Base-by-base conservation (phyloP, 768 basidiomycete genomes). In the Zangia roseola region DNA sequence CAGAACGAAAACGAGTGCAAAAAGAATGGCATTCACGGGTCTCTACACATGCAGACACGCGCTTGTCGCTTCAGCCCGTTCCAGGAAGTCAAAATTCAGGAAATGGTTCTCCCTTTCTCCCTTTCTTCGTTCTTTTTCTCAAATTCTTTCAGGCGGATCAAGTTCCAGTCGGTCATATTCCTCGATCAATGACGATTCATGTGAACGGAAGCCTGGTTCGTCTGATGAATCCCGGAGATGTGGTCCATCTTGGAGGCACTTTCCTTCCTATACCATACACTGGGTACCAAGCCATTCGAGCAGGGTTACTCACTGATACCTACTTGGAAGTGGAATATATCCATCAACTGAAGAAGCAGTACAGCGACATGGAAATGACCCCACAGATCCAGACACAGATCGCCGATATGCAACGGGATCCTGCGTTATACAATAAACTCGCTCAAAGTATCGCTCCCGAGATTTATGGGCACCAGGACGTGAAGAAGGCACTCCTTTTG, bases 121-220 rank as follows among this genome's bases (percentile, higher is more conserved):
- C 0, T 16, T 36, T 6, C 6, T 40, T 21, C n/a, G 10, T 14
- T 14, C n/a, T 24, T 51, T 17, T 40, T 41, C 52, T 62, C 30
- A 62, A 43, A 36, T 4, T 42, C 34, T 49, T 34, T 0, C 58
- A 93, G 93, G 90, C 95, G 21, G 95, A 98, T 62, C 97, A 99
- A 84, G 97, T 99, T 1, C 97, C 97, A 20, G 95, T 99, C 40
- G 97, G 97, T 5, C 97, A 99, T 67, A 99, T 99, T 49, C 97
- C 97, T 20, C 86, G 97, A 33, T 94, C 94, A 3, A 98, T 97
- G 97, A 94, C 94, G 0, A 69, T 97, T n/a, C 94, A 99, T 63
- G 77, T 97, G 28, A 84, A 91, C 55, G 97, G 97, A 20, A 86
- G 79, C 51, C 78, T 97, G 30, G 94, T 93, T 8, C 88, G 97